Percentiles rank a stretch among this genome's conserved stretches.
Evolutionary conservation across 2,329 filamentous ascomycete genomes (phyloP).

Genomic region (Phyllosticta paracitricarpa): DNA sequence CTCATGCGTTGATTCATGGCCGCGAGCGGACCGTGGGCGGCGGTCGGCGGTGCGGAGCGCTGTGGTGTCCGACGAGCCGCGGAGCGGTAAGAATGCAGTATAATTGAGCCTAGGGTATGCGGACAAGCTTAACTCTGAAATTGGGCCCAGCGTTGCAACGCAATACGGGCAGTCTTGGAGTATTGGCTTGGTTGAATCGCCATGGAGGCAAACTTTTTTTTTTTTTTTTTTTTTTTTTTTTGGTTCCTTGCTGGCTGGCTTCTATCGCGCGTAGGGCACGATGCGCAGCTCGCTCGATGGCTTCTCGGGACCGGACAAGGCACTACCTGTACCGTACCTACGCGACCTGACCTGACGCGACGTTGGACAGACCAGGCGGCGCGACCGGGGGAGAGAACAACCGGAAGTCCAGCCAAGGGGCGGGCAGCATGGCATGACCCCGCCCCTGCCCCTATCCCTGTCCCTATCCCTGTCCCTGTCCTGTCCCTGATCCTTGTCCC

Average conservation of each 20-base stretch:
- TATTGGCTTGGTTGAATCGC: no score
- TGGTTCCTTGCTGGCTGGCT: no score
- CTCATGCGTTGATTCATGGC: neutral
- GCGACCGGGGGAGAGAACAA: neutral
- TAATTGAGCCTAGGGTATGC: neutral
- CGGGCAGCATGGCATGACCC: neutral
- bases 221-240: no score
- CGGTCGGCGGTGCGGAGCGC: no score
- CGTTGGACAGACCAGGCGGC: neutral
- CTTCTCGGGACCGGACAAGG: neutral
- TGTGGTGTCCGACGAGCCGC: neutral
- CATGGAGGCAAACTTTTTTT: no score
- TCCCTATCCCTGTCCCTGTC: no score
- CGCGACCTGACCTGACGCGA: neutral
- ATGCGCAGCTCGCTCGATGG: neutral
- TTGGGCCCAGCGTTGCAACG: no score
- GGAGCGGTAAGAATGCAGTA: neutral
- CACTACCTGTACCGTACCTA: neutral
- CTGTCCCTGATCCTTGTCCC: neutral
- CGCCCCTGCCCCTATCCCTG: neutral
- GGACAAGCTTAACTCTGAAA: no score
- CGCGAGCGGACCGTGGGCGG: neutral
- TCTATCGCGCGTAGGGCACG: neutral
- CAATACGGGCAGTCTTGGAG: neutral
- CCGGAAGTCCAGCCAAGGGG: neutral